These are phyloP conservation scores for Puccinia triticina DNA, from an alignment of 1,284 basidiomycete genomes.

Conservation along the genomic window DNA sequence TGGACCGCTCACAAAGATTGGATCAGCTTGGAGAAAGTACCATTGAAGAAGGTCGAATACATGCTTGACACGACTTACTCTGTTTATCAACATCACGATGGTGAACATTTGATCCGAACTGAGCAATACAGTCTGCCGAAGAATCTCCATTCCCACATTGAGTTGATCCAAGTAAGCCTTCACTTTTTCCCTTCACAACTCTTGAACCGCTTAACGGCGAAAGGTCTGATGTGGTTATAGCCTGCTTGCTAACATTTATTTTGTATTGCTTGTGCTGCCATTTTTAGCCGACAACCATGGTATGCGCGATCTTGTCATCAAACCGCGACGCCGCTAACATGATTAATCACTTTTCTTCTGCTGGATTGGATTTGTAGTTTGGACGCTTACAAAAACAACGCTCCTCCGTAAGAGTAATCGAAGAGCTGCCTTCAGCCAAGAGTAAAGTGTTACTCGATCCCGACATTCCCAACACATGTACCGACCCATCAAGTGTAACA, in stretches of 20 bases:
- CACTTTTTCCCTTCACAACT: not conserved
- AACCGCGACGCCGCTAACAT: not conserved
- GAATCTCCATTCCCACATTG: conserved; percentile 47
- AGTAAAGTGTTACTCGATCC: not conserved
- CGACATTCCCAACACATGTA: conserved; percentile 21
- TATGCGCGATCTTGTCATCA: not conserved
- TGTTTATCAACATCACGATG: conserved; percentile 38
- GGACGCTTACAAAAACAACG: conserved; percentile 35
- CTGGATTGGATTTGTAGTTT: conserved; percentile 28
- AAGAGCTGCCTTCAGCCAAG: conserved; percentile 5
- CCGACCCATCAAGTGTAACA: conserved; percentile 34
- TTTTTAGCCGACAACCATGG: conserved; percentile 47
- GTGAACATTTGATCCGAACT: conserved; percentile 43
- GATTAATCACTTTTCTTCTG: not conserved
- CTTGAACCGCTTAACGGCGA: not conserved
- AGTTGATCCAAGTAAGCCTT: conserved; percentile 42
- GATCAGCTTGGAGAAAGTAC: conserved; percentile 35
- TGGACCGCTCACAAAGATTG: conserved; percentile 44
- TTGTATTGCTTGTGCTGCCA: not conserved
- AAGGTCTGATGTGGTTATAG: not conserved
- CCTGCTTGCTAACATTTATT: not conserved
- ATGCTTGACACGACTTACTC: conserved; percentile 49
- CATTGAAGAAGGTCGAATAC: conserved; percentile 33
- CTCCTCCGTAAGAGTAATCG: not conserved
- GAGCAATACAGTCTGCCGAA: conserved; percentile 47